Evolutionary conservation across 148 eudicot species (phyloP).

Genomic region (Persicaria tinctoria): DNA sequence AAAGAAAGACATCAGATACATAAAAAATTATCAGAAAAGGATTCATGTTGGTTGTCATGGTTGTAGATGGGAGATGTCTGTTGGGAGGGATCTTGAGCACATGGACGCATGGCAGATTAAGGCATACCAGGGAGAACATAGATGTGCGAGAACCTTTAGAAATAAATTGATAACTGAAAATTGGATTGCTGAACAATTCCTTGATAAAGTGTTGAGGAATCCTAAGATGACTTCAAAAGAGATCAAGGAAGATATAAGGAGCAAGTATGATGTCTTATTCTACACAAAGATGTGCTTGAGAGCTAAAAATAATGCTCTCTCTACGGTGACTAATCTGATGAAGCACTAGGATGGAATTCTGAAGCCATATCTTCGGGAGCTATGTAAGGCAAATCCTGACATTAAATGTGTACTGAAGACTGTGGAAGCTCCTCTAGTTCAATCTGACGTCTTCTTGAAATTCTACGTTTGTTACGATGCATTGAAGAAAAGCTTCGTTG

Average conservation of each 20-base stretch:
- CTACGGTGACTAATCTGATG: not conserved
- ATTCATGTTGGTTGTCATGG: no score
- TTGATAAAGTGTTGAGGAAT: not conserved
- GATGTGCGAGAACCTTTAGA: not conserved
- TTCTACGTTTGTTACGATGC: conserved; percentile 10
- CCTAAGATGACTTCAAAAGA: not conserved
- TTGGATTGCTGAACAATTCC: not conserved
- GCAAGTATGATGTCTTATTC: not conserved
- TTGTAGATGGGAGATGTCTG: no score
- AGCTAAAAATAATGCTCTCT: not conserved
- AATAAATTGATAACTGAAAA: not conserved
- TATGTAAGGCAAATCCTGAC: not conserved
- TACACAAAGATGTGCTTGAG: not conserved
- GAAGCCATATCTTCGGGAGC: not conserved
- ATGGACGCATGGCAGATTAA: not conserved
- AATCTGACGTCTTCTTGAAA: not conserved
- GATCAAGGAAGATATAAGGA: not conserved
- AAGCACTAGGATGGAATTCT: not conserved
- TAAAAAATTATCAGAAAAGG: no score
- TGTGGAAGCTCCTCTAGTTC: not conserved
- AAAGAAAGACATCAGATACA: no score
- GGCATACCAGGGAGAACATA: not conserved
- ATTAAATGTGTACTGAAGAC: not conserved
- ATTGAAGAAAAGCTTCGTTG: not conserved
- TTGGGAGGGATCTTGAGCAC: not conserved